Evolutionary conservation across 148 eudicot genomes (phyloP), one percentile per base, ranked within the genome.

Genomic region (Heliosperma pusillum): DNA sequence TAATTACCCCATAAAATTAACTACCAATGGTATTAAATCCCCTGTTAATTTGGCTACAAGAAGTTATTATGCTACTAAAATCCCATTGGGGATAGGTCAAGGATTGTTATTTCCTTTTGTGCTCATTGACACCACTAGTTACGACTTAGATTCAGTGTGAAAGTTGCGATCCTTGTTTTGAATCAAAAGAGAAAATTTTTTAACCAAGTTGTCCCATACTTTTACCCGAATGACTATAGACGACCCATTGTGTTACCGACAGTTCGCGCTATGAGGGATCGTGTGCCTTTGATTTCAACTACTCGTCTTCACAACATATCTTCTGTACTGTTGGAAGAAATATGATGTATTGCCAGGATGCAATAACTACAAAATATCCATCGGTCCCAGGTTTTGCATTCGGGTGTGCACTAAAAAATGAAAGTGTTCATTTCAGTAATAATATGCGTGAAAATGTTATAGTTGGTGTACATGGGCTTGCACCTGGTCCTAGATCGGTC

Each of bases 111-210:
- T 2, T 15, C 67, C 40, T 63, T 10, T 1, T 4, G 0, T 63
- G 29, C 0, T 63, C 44, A 17, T 63, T 1, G 67, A 63, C 17
- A 63, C 67, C 1, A 42, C 9, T 63, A 29, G n/a, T 9, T 21
- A 29, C 5, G 67, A 16, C 40, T 63, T 63, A 42, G 67, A 10
- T 63, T 27, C 67, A 63, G 2, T 74, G 77, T 19, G 45, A 45
- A 25, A 61, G 70, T 13, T 74, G 76, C 33, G 17, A 73, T 25
- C 69, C 76, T 7, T 73, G 76, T 73, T 42, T 73, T 15, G 57
- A 44, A 40, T 1, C 10, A 7, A 56, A 57, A 21, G 76, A 15
- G 7, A 16, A 36, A 24, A 61, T 17, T 25, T 73, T 73, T 20
- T n/a, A 16, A 1, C 16, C 11, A 42, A 20, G 21, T 11, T 19